Evolutionary conservation across 495 filamentous ascomycete genomes (phyloP), one percentile per base, ranked within the genome.

Genomic region (Neurospora discreta): DNA sequence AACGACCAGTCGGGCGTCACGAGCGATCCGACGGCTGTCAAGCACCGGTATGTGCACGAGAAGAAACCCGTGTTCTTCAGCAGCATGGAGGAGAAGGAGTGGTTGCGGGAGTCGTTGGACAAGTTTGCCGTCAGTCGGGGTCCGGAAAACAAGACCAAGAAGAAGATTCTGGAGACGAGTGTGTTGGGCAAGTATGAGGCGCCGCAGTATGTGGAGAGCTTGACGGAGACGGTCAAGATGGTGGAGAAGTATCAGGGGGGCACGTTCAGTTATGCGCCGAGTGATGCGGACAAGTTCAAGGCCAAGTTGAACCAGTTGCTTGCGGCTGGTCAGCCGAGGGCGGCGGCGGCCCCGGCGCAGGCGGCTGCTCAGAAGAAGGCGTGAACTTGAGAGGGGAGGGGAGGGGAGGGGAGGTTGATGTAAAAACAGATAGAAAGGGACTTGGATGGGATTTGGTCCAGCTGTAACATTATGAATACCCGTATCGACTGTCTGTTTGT

Each of bases 111-210:
- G 33, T 69, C 52, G 30, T 3, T 44, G 10, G 60, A 52, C 33
- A 73, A 71, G 10, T 36, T 77, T 38, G 72, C 73, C 23, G 30
- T 78, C 3, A 3, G 5, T 6, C 68, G 72, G 11, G 43, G 39
- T 18, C 75, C 80, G 38, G 20, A 72, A 40, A 71, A 68, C 16
- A 75, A 74, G 71, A 79, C 78, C 39, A 83, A 80, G 77, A 73
- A 75, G 41, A 78, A 76, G 6, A 77, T 86, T 13, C 33, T 84
- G 9, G 81, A 85, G 58, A 71, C 77, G 60, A 77, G 77, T 39
- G 69, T 86, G 69, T 75, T 78, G 26, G 85, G 85, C 41, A 78
- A 78, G 52, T 85, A 87, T 74, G 73, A 78, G 23, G 20, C 39
- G 0, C 74, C 80, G 1, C 69, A 74, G 71, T 78, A 76, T 44